Conservation (phyloP, 495 filamentous ascomycete genomes). For the Aspergillus biplanus region DNA sequence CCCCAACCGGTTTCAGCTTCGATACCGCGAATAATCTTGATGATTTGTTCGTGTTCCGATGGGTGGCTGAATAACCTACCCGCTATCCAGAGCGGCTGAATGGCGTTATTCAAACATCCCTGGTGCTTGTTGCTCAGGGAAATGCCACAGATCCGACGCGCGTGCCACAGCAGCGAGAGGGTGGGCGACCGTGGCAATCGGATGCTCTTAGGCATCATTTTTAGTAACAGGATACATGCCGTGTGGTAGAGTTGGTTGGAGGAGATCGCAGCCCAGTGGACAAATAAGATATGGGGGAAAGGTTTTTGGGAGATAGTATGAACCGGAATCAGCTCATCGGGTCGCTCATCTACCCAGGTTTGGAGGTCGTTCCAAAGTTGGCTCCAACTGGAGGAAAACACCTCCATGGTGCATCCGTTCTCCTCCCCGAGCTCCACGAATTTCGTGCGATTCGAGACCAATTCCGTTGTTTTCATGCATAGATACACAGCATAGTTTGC, state of each 20-base stretch:
- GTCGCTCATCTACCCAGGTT: slow-evolving; percentile 43
- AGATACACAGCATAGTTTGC: slow-evolving; percentile 55
- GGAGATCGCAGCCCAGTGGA: slow-evolving; percentile 53
- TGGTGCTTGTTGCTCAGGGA: slow-evolving; percentile 51
- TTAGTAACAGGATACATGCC: slow-evolving; percentile 47
- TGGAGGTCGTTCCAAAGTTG: slow-evolving; percentile 48
- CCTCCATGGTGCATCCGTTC: slow-evolving; percentile 34
- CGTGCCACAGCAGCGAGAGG: slow-evolving; percentile 48
- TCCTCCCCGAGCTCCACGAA: slow-evolving; percentile 38
- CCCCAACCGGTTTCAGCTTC: slow-evolving; percentile 52
- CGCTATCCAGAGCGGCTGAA: slow-evolving; percentile 55
- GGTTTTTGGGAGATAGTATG: slow-evolving; percentile 36
- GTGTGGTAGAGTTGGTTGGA: slow-evolving; percentile 55
- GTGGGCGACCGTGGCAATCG: slow-evolving; percentile 30
- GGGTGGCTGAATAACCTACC: slow-evolving; percentile 48
- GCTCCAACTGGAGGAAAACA: slow-evolving; percentile 37
- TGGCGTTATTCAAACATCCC: slow-evolving; percentile 52
- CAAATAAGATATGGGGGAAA: slow-evolving; percentile 50
- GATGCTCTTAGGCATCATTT: slow-evolving; percentile 40
- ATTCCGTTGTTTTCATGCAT: slow-evolving; percentile 43
- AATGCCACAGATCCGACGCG: slow-evolving; percentile 51
- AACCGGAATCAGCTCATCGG: slow-evolving; percentile 43
- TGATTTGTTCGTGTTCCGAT: slow-evolving; percentile 46
- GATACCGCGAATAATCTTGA: slow-evolving; percentile 45
- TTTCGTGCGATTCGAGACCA: slow-evolving; percentile 44